These are phyloP conservation scores for Claviceps pazoutovae DNA, from an alignment of 2,329 filamentous ascomycete species.

Conservation along the genomic window DNA sequence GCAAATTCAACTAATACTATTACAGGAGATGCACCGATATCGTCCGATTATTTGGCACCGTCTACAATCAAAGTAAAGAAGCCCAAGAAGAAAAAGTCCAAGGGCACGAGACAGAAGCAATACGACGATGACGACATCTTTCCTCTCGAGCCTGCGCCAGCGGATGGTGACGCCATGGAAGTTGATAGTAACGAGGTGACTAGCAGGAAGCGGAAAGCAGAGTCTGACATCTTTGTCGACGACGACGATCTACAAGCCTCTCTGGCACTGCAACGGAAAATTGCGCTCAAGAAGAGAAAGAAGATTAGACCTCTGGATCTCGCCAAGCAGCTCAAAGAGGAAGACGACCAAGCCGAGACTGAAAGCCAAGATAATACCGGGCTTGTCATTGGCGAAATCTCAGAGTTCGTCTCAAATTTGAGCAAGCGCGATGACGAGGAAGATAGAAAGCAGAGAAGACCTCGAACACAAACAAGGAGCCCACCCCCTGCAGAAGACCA, in stretches of 20 bases:
- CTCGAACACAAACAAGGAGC: conserved; percentile 9
- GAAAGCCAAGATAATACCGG: conserved; percentile 31
- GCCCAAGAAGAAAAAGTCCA: conserved; percentile 83
- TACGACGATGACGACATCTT: conserved; percentile 50
- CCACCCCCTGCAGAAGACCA: conserved; percentile 15
- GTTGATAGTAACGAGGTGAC: conserved; percentile 45
- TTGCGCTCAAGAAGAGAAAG: conserved; percentile 84
- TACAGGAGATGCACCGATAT: conserved; percentile 18
- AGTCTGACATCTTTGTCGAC: conserved; percentile 62
- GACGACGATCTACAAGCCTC: conserved; percentile 87
- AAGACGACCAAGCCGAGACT: conserved; percentile 32
- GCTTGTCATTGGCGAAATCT: conserved; percentile 88
- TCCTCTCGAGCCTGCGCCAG: conserved; percentile 22
- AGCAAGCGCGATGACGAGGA: conserved; percentile 50
- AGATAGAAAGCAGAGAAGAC: conserved; percentile 36
- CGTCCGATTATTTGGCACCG: conserved; percentile 78
- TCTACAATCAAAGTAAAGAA: conserved; percentile 89
- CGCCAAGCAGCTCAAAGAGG: conserved; percentile 58
- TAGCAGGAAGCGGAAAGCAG: conserved; percentile 48
- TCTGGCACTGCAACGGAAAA: conserved; percentile 67
- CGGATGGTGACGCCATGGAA: conserved; percentile 52
- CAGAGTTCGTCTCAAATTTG: conserved; percentile 82
- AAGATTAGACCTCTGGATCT: conserved; percentile 76
- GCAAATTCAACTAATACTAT: neutral
- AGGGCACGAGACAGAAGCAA: conserved; percentile 56